Base-by-base conservation (phyloP, 352 stramenopile genomes). In the Pythium plurisporium region DNA sequence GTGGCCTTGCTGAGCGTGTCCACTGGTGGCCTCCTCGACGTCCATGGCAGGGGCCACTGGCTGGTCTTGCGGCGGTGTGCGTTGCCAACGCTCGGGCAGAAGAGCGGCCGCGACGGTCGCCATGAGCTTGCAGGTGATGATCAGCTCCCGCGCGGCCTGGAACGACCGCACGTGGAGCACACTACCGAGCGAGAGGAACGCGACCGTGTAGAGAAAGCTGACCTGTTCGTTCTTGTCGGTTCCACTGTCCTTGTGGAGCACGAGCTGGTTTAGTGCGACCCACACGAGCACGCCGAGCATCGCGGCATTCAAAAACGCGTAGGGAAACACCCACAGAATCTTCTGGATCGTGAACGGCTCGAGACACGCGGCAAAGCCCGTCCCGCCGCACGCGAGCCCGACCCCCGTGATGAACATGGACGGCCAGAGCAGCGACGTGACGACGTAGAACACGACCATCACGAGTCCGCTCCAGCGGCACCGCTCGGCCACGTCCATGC, bases 391-490 rank as follows among this genome's bases (percentile, higher is more conserved):
- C 14, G 37, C 4, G 10, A 47, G 29, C n/a, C 56, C 56, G n/a
- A 64, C 17, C 2, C 33, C 7, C 40, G 56, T 47, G 19, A 64
- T 48, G 25, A 41, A 53, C 22, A 58, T 11, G 15, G 56, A 64
- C 29, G 56, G 56, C 56, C 56, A 64, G 20, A 46, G 36, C 37
- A 64, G 41, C 23, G 54, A 37, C 15, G 56, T 64, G 34, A 64
- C 30, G 15, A 56, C 15, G 33, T 64, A 64, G 31, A 53, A 64
- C 22, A 64, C 19, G 23, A 36, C 12, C 7, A 64, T 45, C 7
- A 47, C 14, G 2, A 64, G n/a, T 17, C 47, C 48, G 40, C 56
- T 64, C 47, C 47, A 64, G 29, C 48, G 46, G 23, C 49, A 53
- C 5, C 48, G 56, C 15, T 64, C 47, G n/a, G 37, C 38, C 4